These are phyloP conservation scores for Aspergillus ustus DNA, from an alignment of 2,329 filamentous ascomycete species.

Conservation along the genomic window DNA sequence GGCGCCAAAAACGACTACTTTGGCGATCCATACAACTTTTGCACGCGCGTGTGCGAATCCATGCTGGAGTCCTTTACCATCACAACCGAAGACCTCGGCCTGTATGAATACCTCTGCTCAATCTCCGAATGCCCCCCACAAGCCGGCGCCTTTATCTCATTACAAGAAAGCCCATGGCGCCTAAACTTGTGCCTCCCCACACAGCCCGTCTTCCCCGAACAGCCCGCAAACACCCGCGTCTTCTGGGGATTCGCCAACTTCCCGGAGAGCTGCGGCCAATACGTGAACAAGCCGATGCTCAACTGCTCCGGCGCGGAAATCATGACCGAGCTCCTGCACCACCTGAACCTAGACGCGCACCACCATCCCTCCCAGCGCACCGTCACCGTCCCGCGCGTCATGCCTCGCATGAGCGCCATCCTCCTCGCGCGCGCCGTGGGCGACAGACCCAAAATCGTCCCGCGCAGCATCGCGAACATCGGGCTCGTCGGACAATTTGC, in stretches of 20 bases:
- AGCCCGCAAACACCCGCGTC: conserved; percentile 38
- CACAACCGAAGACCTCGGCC: conserved; percentile 37
- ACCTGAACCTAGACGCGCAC: background rate
- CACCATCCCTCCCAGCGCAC: background rate
- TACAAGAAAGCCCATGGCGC: conserved; percentile 47
- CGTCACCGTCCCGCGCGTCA: background rate
- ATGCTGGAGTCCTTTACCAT: conserved; percentile 48
- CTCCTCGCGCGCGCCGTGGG: background rate
- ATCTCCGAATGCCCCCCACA: conserved; percentile 37
- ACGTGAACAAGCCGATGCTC: conserved; percentile 45
- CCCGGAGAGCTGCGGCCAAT: conserved; percentile 40
- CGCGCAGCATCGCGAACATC: background rate
- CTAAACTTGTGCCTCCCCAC: conserved; percentile 45
- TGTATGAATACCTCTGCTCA: conserved; percentile 29
- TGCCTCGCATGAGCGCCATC: conserved; percentile 8
- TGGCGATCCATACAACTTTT: conserved; percentile 31
- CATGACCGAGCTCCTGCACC: conserved; percentile 23
- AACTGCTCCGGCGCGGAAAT: conserved; percentile 48
- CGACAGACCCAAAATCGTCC: background rate
- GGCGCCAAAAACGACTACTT: conserved; percentile 37
- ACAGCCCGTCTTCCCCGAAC: conserved; percentile 48
- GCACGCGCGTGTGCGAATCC: conserved; percentile 35
- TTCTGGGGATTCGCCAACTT: conserved; percentile 48
- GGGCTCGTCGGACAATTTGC: background rate
- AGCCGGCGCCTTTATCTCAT: conserved; percentile 40